Percentiles rank a stretch among this genome's conserved stretches.
Conservation (phyloP, 805 yeast species). For the Yarrowia sp. region DNA sequence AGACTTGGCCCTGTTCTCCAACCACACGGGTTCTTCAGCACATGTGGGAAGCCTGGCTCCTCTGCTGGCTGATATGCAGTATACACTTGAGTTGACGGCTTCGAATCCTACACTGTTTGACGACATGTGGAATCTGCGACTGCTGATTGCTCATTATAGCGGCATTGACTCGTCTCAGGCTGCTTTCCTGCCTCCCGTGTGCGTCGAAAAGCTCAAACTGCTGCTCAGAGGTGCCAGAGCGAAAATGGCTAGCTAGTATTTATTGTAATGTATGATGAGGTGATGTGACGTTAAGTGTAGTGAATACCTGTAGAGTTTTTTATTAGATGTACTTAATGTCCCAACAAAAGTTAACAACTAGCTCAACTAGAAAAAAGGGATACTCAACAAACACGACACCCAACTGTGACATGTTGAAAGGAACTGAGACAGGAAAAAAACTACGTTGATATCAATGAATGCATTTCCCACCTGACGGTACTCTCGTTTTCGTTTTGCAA, state of each 20-base stretch:
- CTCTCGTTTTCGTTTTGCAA: no score
- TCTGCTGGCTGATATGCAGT: slow-evolving; percentile 60
- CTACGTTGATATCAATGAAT: no score
- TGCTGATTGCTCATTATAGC: slow-evolving; percentile 66
- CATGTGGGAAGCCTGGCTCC: slow-evolving; percentile 40
- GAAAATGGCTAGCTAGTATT: slow-evolving; percentile 18
- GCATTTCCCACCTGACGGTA: no score
- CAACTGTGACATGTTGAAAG: no score
- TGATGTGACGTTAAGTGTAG: no score
- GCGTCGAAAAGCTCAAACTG: slow-evolving; percentile 37
- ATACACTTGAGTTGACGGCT: slow-evolving; percentile 59
- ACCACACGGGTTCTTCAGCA: background rate
- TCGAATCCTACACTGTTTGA: slow-evolving; percentile 55
- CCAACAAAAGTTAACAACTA: no score
- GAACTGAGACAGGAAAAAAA: no score
- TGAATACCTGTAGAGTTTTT: no score
- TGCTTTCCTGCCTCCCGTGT: slow-evolving; percentile 40
- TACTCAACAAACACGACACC: no score
- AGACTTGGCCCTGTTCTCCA: slow-evolving; percentile 36
- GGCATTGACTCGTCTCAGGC: slow-evolving; percentile 50
- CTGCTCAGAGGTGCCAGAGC: slow-evolving; percentile 26
- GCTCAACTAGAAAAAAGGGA: no score
- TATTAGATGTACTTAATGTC: no score
- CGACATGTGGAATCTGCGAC: slow-evolving; percentile 68
- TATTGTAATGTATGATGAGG: background rate